Conservation (phyloP, 208 protist species). For the Vickermania ingenoplastis region DNA sequence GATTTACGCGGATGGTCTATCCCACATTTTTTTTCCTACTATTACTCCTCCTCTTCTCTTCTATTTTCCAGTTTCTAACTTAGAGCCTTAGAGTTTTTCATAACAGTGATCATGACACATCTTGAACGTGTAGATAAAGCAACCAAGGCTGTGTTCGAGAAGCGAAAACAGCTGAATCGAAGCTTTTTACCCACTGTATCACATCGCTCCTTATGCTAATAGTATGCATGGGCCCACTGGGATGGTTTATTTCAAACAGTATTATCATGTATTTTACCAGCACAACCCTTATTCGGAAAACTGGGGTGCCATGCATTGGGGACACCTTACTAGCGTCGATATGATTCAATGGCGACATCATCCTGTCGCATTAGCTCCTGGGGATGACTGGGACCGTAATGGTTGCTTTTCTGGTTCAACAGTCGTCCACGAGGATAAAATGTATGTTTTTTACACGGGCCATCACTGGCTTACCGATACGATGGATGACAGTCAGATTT, state of each 20-base stretch:
- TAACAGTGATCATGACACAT: conserved; percentile 18
- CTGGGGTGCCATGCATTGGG: conserved; percentile 56
- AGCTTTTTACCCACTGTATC: conserved; percentile 43
- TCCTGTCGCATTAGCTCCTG: conserved; percentile 40
- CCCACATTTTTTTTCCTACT: no score
- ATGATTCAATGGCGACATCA: conserved; percentile 56
- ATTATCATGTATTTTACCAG: conserved; percentile 62
- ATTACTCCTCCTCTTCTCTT: not conserved
- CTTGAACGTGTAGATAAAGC: conserved; percentile 24
- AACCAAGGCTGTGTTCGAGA: conserved; percentile 28
- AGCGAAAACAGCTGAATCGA: conserved; percentile 24
- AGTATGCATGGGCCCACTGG: conserved; percentile 46
- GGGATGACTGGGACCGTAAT: conserved; percentile 51
- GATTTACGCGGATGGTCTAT: no score
- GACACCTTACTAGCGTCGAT: conserved; percentile 45
- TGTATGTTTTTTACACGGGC: conserved; percentile 55
- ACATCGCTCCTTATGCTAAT: conserved; percentile 39
- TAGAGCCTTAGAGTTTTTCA: not conserved
- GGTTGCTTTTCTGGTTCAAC: conserved; percentile 41
- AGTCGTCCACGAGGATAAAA: conserved; percentile 37
- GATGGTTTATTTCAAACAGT: conserved; percentile 34
- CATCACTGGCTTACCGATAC: conserved; percentile 44
- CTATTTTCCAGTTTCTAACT: not conserved
- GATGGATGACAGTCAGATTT: conserved; percentile 31
- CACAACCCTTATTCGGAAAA: conserved; percentile 32